These are phyloP conservation scores for Podaxis carcinomalis DNA, from an alignment of 768 basidiomycete genomes.

Conservation along the genomic window DNA sequence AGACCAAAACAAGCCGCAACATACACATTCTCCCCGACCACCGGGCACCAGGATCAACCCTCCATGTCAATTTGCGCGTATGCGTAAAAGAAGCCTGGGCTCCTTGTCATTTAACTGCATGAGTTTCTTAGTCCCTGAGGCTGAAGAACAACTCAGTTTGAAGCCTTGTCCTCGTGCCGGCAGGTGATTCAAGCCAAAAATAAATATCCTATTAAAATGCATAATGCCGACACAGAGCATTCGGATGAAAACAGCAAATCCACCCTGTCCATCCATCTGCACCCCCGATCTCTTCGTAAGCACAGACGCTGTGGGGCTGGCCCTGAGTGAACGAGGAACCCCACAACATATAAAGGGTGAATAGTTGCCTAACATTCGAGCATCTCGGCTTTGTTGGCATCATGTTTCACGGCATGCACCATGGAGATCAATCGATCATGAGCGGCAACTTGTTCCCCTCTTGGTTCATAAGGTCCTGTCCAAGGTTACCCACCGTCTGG, in stretches of 20 bases:
- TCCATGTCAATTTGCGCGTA: neutral
- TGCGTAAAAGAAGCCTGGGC: neutral
- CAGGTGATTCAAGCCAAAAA: neutral
- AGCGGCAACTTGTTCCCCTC: no score
- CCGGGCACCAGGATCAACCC: neutral
- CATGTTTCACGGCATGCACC: no score
- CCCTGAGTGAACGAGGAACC: neutral
- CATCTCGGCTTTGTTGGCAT: neutral
- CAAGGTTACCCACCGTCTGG: no score
- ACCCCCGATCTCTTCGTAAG: neutral
- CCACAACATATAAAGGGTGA: neutral
- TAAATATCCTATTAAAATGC: neutral
- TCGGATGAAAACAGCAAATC: neutral
- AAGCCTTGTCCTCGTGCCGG: neutral
- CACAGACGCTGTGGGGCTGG: neutral
- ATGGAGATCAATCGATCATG: no score
- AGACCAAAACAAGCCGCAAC: neutral
- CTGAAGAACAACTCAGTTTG: neutral
- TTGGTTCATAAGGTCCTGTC: no score
- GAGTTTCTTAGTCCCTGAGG: neutral
- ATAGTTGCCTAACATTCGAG: neutral
- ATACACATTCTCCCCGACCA: neutral
- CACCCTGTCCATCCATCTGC: neutral
- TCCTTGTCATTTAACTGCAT: neutral
- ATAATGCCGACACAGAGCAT: neutral